Conservation (phyloP, 192 early-diverging fungal genomes). For the Glomus cerebriforme region DNA sequence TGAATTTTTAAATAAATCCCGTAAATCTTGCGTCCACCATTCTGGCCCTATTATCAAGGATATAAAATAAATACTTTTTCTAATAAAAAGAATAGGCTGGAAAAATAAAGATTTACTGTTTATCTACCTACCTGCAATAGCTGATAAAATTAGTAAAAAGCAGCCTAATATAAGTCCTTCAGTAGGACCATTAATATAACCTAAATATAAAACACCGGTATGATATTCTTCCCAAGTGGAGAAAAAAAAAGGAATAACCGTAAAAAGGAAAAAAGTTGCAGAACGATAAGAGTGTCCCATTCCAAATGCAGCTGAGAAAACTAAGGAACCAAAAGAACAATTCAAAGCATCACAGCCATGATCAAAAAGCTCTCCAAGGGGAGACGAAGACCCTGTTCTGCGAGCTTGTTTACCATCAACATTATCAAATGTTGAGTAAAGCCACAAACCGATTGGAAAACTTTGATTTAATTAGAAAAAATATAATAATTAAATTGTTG, state of each 20-base stretch:
- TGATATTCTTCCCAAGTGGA: conserved; percentile 93
- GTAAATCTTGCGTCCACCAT: conserved; percentile 39
- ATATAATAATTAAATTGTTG: no score
- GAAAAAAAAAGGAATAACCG: conserved; percentile 77
- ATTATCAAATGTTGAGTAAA: conserved; percentile 90
- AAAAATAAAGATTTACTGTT: background rate
- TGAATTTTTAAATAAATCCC: background rate
- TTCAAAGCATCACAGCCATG: conserved; percentile 88
- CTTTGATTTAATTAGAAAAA: conserved; percentile 48
- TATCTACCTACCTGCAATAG: conserved; percentile 65
- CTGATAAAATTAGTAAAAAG: conserved; percentile 66
- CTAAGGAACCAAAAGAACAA: conserved; percentile 72
- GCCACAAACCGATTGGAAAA: conserved; percentile 78
- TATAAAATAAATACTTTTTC: background rate
- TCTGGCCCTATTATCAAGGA: conserved; percentile 30
- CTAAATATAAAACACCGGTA: conserved; percentile 82
- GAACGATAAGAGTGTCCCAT: conserved; percentile 72
- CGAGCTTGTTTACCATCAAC: conserved; percentile 87
- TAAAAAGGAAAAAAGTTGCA: conserved; percentile 61
- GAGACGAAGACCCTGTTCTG: conserved; percentile 73
- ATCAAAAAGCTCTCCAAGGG: conserved; percentile 84
- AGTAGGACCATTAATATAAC: conserved; percentile 83
- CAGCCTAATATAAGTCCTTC: conserved; percentile 78
- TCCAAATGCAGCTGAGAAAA: conserved; percentile 73
- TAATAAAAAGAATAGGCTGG: background rate